Evolutionary conservation across 2,329 filamentous ascomycete species (phyloP), one percentile per base, ranked within the genome.

Genomic region (Ceratocystis eucalypticola): DNA sequence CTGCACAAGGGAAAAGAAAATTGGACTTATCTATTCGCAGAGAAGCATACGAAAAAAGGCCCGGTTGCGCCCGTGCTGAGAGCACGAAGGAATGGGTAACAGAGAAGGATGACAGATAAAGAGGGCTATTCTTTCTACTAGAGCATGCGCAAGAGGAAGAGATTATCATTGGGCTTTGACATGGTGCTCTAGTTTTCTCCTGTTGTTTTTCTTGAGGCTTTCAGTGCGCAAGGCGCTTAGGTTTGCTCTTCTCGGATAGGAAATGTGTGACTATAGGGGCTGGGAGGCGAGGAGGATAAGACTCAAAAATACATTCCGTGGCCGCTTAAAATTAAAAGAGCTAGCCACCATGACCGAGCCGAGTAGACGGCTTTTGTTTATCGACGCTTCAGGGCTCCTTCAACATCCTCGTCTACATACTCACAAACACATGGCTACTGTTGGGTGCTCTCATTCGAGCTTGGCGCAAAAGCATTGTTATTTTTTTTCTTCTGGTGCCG

Each of bases 71-170:
- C 53, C 53, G 53, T 37, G 53, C 53, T 17, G 25, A 59, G 53
- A 30, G 28, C 28, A 59, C 28, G 20, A 59, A 59, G 53, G 25
- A 59, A 33, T 33, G 15, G 15, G 22, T 30, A 59, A 17, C 28
- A 59, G 53, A 59, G 53, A 59, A 59, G 53, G 53, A 59, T 59
- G 53, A 33, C 53, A 59, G 53, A 59, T 59, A 59, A 33, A 59
- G 53, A 59, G 28, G 53, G 28, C 53, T 59, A 59, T 59, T 59
- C 53, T 37, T 59, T 25, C 53, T 25, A n/a, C 53, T 59, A 37
- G 53, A n/a, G 53, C 28, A 20, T 59, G 25, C 15, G 5, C 17
- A 30, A 5, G 33, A 30, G 28, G 28, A 33, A 12, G 53, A 7
- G 28, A 15, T 30, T 12, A 15, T 33, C 22, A 12, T 59, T 59